phyloP scores from a whole-genome alignment of 2,329 filamentous ascomycete genomes.

The Aspergillus fischeri region DNA sequence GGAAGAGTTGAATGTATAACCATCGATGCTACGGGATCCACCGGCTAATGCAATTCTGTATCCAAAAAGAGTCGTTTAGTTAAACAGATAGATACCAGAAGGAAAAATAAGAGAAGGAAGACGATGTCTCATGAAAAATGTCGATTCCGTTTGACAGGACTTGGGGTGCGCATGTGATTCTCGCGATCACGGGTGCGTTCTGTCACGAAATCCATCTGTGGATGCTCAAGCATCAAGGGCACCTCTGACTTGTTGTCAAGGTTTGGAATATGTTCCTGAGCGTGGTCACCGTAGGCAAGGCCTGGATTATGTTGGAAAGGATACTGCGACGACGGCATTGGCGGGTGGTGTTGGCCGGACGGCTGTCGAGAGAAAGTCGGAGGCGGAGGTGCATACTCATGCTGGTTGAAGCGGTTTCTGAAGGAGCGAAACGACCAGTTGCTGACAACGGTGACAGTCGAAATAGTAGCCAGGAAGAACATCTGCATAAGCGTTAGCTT shows the following conservation, averaged over 20 bases:
- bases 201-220: conserved; percentile 27
- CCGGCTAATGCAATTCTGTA: neutral
- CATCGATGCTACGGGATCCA: neutral
- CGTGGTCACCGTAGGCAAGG: conserved; percentile 23
- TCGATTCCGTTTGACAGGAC: conserved; percentile 30
- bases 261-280: conserved; percentile 8
- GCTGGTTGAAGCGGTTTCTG: conserved; percentile 32
- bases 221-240: conserved; percentile 29
- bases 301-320: conserved; percentile 25
- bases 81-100: neutral
- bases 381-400: conserved; percentile 22
- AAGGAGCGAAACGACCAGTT: conserved; percentile 59
- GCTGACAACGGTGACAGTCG: conserved; percentile 52
- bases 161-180: conserved; percentile 34
- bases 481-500: conserved; percentile 25
- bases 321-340: conserved; percentile 19
- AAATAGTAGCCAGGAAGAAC: conserved; percentile 37
- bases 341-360: conserved; percentile 18
- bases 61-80: neutral
- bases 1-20: neutral
- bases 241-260: conserved; percentile 25
- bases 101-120: neutral
- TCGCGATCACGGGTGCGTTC: conserved; percentile 30
- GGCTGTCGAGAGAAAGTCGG: conserved; percentile 21
- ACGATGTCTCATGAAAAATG: conserved; percentile 12